Base-by-base conservation (phyloP, 2,329 filamentous ascomycete genomes). In the Aspergillus sp. region DNA sequence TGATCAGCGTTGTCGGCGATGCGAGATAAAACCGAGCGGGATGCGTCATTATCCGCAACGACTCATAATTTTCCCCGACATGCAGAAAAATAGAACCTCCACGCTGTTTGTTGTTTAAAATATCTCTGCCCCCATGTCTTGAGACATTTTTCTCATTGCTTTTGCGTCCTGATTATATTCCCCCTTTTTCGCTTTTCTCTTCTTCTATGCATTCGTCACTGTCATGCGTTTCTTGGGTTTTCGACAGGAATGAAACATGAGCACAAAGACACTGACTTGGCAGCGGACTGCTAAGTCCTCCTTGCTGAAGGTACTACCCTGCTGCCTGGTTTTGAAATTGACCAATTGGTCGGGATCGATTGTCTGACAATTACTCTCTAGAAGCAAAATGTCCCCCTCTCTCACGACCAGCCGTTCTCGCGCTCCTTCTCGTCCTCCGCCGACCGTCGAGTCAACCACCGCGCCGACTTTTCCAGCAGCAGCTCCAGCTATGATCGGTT, bases 401-500 rank as follows among this genome's bases (percentile, higher is more conserved):
- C 29, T 44, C 45, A 38, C 27, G 26, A 38, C 33, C 41, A 45
- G 7, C 39, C 39, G 11, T 26, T 12, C 13, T 34, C 42, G 51
- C 53, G 40, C 29, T 53, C 33, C 40, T 44, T 53, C 36, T 50
- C 49, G 4, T 51, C 52, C 27, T 44, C 47, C 26, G 33, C 49
- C 42, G 48, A 51, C 46, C 54, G 49, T 32, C 46, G 39, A 35
- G 44, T 53, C 12, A 52, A 57, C 27, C 61, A 63, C 29, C 46
- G 58, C 42, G 58, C 59, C 45, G 59, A 58, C 6, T 62, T 65
- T 48, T 65, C 62, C 13, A 60, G 48, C 35, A 53, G 48, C 40
- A 57, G 57, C 45, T 47, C 46, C 29, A 56, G 44, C 13, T 47
- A 60, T 40, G 57, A 61, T 43, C 59, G 62, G 7, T 43, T 70